Evolutionary conservation across 2,329 filamentous ascomycete genomes (phyloP), one percentile per base, ranked within the genome.

Genomic region (Tympanopsis confertula): DNA sequence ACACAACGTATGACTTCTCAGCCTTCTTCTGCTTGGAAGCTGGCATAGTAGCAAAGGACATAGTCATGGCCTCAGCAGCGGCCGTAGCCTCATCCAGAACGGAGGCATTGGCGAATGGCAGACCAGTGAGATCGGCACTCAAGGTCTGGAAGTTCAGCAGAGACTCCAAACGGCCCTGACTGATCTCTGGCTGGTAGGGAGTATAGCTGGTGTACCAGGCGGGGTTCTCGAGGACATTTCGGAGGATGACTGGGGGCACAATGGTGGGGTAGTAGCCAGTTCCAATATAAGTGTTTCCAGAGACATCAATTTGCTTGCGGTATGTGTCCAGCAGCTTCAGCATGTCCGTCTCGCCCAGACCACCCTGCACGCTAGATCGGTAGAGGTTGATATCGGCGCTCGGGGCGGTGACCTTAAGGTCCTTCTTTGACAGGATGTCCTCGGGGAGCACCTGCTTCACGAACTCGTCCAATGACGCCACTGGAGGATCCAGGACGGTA

Each of bases 141-240:
- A 96, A 70, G 14, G 89, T 96, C 67, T 96, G 89, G 65, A 87
- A 96, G 68, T 96, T 96, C 44, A 96, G 68, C 38, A 96, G 66
- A 4, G 86, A 94, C 68, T 95, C 86, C 44, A 96, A 63, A 39
- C 89, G 79, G 24, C 89, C 89, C 63, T 96, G 89, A 57, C 87
- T 94, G 65, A 96, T 94, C 63, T 96, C 89, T 2, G 89, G 83
- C 64, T 96, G 89, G 61, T 95, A 96, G 13, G 89, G 89, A 0
- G 89, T 95, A 59, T 96, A 95, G 63, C 87, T 94, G 29, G 89
- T 96, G 59, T 96, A 96, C 89, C 89, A 96, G 7, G 81, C 87
- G 4, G 89, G 89, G 56, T 83, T 89, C 68, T 96, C 87, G 41
- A 96, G 66, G 4, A 96, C 72, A 55, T 95, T 95, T 47, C 88